Conservation (phyloP, 176 grass and related monocot genomes). For the Musa schizocarpa region DNA sequence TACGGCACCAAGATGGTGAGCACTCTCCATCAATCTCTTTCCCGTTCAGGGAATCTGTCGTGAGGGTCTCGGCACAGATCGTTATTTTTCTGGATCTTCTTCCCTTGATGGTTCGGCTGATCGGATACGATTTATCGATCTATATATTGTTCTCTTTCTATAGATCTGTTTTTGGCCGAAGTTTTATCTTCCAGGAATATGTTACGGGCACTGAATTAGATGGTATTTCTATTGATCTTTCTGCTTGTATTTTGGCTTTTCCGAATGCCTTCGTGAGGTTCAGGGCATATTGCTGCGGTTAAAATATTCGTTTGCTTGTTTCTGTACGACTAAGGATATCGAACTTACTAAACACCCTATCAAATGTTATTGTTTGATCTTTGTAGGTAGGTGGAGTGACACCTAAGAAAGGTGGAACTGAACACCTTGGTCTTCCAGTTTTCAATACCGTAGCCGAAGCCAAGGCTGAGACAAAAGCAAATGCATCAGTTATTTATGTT, state of each 20-base stretch:
- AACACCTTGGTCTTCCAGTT: slow-evolving; percentile 87
- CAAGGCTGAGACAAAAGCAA: slow-evolving; percentile 96
- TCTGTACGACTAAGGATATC: neutral
- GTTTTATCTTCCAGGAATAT: neutral
- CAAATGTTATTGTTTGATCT: slow-evolving; percentile 1
- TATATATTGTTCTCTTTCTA: neutral
- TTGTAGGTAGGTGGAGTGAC: slow-evolving; percentile 88
- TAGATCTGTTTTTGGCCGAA: neutral
- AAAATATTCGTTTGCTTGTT: neutral
- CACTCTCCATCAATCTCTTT: neutral
- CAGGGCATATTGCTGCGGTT: neutral
- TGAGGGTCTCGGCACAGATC: neutral
- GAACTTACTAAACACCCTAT: neutral
- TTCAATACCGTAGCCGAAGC: slow-evolving; percentile 90
- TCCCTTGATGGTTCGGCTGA: neutral
- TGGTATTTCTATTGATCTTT: too few relatives aligned
- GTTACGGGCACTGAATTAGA: too few relatives aligned
- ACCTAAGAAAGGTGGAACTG: slow-evolving; percentile 97
- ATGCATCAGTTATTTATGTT: slow-evolving; percentile 98
- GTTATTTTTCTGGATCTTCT: neutral
- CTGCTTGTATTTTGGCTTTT: neutral
- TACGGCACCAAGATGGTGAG: slow-evolving; percentile 94
- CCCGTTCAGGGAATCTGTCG: neutral
- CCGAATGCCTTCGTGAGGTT: neutral
- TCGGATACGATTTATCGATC: neutral